Evolutionary conservation across 192 early-diverging fungal species (phyloP), one percentile per base, ranked within the genome.

Genomic region (Entrophospora sp.): DNA sequence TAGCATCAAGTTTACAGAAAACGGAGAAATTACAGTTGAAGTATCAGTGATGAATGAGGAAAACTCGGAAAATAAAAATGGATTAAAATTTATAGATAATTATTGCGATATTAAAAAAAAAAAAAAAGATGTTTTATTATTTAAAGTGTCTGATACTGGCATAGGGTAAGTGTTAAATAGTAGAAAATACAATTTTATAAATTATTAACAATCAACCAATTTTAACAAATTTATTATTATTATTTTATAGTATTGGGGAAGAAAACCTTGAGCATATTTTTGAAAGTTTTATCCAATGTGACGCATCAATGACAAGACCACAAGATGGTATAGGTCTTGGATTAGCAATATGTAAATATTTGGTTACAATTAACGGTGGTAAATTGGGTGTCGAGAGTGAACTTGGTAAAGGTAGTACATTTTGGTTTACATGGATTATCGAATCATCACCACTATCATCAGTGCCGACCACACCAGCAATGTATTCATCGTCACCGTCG

Each of bases 271-370:
- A 73, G 24, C 73, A 83, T 57, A 79, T 89, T 37, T 91, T 87
- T 57, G 79, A 87, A 45, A 82, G 81, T 36, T 92, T 89, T 72
- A 67, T 79, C 10, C 90, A 89, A 71, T 84, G 79, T 7, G 86
- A 89, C 18, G 77, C 80, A 9, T 79, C 85, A 20, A 87, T 84
- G 31, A 86, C 84, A 5, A 78, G 85, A 49, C 80, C 81, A 57
- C 89, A 86, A 64, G 86, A 86, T 28, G 89, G 88, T 27, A 87
- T 87, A 5, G 89, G 91, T 1, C 76, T 92, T 16, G 90, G 89
- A 0, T 76, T 93, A 28, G 81, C 81, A 31, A 93, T 93, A 44
- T 87, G 81, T 42, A 85, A 86, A 69, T 77, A 84, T 44, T 72
- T 93, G 8, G 81, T 85, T n/a, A 77, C 82, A 71, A 77, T 89